Base-by-base conservation (phyloP, 2,329 filamentous ascomycete genomes). In the Neofusicoccum cordaticola region DNA sequence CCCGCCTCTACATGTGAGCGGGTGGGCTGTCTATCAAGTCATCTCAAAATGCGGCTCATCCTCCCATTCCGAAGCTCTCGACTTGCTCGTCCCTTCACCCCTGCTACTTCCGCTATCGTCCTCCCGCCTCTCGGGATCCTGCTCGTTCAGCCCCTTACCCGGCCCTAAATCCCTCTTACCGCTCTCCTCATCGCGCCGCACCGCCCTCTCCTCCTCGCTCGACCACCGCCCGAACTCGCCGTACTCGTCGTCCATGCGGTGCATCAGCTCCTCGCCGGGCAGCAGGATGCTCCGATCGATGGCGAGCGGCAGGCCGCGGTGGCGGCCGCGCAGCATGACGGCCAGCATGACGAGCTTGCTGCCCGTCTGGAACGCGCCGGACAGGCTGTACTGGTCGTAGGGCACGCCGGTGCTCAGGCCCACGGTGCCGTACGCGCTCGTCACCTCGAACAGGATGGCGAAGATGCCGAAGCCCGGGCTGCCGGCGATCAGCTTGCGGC, bases 391-490 rank as follows among this genome's bases (percentile, higher is more conserved):
- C 53, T 82, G 81, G 64, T 82, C 75, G 9, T 79, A 77, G 0
- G 86, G 84, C 22, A 85, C 75, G 0, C 86, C 86, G 1, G 84
- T 81, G 31, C 82, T 85, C 15, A 89, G 78, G 3, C 86, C 86
- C n/a, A 89, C 86, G 60, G 83, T 86, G 6, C 85, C 86, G 70
- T 88, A 89, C 2, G 80, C 85, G 1, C 80, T 83, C 1, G 85
- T 81, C 8, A 85, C 82, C 71, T 87, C 85, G 66, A 87, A 87
- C 1, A 85, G 71, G n/a, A 76, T 67, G 7, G 67, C 66, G 53
- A 75, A 76, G 12, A 73, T 57, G 19, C 65, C 62, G 62, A 76
- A 77, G 2, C 72, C 72, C 1, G 70, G 70, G 31, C 70, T 66
- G 1, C 52, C 80, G 4, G 72, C 69, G 1, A 81, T 75, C 61